Evolutionary conservation across 805 yeast species (phyloP), one percentile per base, ranked within the genome.

Genomic region (Yarrowia yakushimensis): DNA sequence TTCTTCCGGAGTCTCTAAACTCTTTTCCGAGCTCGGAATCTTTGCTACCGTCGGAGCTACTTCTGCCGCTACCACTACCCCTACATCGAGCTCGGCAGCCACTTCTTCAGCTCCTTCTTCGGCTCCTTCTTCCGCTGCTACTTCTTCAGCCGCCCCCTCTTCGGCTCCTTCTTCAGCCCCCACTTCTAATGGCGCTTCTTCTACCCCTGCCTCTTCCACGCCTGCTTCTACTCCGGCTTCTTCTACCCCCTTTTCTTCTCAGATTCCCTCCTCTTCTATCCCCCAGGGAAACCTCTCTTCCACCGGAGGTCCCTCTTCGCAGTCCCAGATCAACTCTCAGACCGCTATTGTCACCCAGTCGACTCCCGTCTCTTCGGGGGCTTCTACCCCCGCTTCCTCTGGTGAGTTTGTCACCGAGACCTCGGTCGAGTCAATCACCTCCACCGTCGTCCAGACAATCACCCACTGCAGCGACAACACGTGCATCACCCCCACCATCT

Each of bases 401-500:
- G 42, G 37, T n/a, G 15, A 15, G 8, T n/a, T 25, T 6, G 39
- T 33, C 15, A 52, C 59, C 31, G 59, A 12, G 18, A 25, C 43
- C 4, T 23, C 42, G 2, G 37, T 22, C 25, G 59, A 36, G 17
- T 36, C 42, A 12, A 28, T 55, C 48, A 55, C 61, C 30, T 55
- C 61, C 8, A 55, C 61, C 3, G 30, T 55, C 31, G n/a, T 45
- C 23, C 39, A 27, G 37, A 55, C 61, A 2, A 13, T 55, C 37
- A 55, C 61, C 28, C 61, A 55, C 30, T 55, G 61, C 27, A 27
- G 22, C 30, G 39, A 28, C 13, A 17, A 55, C 39, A 28, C 39
- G 28, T 55, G 61, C 13, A 15, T 41, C 39, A 55, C 61, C 7
- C 61, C 61, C n/a, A 55, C 61, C 28, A 18, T 55, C 22, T 39